Evolutionary conservation across 805 yeast genomes (phyloP).

Genomic region (Nakazawaea pomicola): DNA sequence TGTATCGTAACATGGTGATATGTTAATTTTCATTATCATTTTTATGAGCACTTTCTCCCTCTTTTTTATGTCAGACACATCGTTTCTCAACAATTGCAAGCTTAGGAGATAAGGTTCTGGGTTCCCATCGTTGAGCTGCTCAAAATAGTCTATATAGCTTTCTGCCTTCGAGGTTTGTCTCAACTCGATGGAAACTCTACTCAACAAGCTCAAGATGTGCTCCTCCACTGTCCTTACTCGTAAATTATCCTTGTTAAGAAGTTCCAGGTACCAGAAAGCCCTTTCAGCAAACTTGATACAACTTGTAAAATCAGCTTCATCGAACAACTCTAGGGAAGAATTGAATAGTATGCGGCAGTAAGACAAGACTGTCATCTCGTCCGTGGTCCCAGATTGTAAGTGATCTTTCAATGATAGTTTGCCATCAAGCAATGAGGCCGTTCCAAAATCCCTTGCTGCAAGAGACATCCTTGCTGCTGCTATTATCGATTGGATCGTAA

Average conservation of each 20-base stretch:
- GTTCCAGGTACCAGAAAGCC: conserved; percentile 16
- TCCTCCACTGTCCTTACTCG: conserved; percentile 19
- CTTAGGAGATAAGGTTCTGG: conserved; percentile 27
- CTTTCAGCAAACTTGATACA: conserved; percentile 15
- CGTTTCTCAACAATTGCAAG: conserved; percentile 21
- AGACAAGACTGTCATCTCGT: conserved; percentile 21
- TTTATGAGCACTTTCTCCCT: no score
- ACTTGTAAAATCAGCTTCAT: conserved; percentile 9
- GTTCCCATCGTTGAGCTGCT: conserved; percentile 20
- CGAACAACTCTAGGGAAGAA: conserved; percentile 15
- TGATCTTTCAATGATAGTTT: conserved; percentile 22
- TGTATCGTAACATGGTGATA: conserved; percentile 18
- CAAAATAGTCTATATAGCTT: conserved; percentile 21
- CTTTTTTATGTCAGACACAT: no score
- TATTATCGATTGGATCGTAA: no score
- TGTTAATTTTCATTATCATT: no score
- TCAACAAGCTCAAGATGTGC: conserved; percentile 22
- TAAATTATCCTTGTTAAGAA: conserved; percentile 15
- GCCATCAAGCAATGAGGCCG: conserved; percentile 30
- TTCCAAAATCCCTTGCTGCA: conserved; percentile 26
- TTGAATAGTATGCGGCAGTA: conserved; percentile 30
- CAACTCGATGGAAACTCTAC: conserved; percentile 23
- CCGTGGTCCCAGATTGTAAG: conserved; percentile 7
- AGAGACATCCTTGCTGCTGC: conserved; percentile 27
- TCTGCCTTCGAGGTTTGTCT: conserved; percentile 19